Evolutionary conservation across 1,284 basidiomycete genomes (phyloP), one percentile per base, ranked within the genome.

Genomic region (Porodaedalea pini): DNA sequence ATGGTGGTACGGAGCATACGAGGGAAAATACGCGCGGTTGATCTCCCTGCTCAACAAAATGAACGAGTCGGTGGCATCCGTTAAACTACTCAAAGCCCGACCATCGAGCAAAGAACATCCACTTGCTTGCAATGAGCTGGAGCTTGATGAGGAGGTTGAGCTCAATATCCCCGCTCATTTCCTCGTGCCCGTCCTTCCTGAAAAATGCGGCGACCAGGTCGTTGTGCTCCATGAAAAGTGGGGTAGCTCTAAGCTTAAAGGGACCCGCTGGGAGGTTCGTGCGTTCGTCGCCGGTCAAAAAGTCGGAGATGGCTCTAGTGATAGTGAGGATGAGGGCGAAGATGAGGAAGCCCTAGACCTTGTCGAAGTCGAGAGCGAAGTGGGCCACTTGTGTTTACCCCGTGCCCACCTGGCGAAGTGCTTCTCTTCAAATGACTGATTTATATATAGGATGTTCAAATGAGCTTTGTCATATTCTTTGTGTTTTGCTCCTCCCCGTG

Each of bases 331-430:
- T 25, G 27, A 47, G 2, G 31, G 11, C 31, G 47, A 34, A 29
- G 29, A 11, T 31, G 6, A n/a, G 8, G 31, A 49, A 6, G 13
- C 32, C 6, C 6, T 34, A 13, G 32, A 6, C 31, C 4, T 34
- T 21, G 47, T 34, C 17, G 47, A 49, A 31, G 27, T 49, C n/a
- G 47, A 49, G 27, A 49, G 47, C 29, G 47, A 49, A 34, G 19
- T 49, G 11, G 47, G 47, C 6, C 29, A 15, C 25, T 31, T 49
- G 47, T n/a, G 25, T n/a, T 23, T 47, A 7, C 23, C 44, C 15
- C 44, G 44, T 29, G 27, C 17, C 15, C 15, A 47, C 25, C 23
- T 47, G 21, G 44, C 44, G 2, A 47, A 25, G 27, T 47, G 23
- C 23, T 7, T 47, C 4, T n/a, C 21, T 25, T 27, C 44, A 25